Conservation (phyloP, 2,329 filamentous ascomycete genomes). For the Fusarium sp. region DNA sequence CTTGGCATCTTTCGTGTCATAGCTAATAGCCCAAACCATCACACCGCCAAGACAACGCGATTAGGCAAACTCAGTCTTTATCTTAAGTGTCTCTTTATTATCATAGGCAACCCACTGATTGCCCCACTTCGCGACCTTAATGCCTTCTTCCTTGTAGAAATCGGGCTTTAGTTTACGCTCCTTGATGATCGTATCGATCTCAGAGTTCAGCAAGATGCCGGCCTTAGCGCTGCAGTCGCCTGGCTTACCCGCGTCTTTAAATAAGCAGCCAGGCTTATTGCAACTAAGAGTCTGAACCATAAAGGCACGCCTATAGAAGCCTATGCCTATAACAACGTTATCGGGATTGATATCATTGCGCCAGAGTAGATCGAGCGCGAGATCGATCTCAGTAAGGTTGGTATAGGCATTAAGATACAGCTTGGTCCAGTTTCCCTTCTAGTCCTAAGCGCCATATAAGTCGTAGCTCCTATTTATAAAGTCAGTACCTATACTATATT, state of each 20-base stretch:
- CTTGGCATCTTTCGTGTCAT: conserved; percentile 26
- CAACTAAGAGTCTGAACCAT: neutral
- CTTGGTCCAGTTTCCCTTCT: neutral
- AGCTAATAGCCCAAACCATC: conserved; percentile 34
- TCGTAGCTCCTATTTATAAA: neutral
- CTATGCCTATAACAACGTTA: conserved; percentile 20
- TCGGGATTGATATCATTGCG: conserved; percentile 6
- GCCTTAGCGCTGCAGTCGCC: too few species aligned
- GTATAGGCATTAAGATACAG: conserved; percentile 28
- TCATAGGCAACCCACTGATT: too few species aligned
- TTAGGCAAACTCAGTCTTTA: neutral
- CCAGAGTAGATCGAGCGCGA: conserved; percentile 22
- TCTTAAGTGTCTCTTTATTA: too few species aligned
- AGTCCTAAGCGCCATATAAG: conserved; percentile 19
- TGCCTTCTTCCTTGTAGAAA: too few species aligned
- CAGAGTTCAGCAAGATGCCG: too few species aligned
- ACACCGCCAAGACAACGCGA: conserved; percentile 18
- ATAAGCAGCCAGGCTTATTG: too few species aligned
- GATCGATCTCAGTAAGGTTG: conserved; percentile 29
- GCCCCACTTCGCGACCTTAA: too few species aligned
- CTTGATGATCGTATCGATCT: neutral
- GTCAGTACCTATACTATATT: too few species aligned
- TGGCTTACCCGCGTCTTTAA: too few species aligned
- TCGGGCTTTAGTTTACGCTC: neutral
- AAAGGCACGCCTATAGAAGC: conserved; percentile 36